phyloP scores from a whole-genome alignment of 805 yeast genomes.

The Wickerhamomyces queroliae region DNA sequence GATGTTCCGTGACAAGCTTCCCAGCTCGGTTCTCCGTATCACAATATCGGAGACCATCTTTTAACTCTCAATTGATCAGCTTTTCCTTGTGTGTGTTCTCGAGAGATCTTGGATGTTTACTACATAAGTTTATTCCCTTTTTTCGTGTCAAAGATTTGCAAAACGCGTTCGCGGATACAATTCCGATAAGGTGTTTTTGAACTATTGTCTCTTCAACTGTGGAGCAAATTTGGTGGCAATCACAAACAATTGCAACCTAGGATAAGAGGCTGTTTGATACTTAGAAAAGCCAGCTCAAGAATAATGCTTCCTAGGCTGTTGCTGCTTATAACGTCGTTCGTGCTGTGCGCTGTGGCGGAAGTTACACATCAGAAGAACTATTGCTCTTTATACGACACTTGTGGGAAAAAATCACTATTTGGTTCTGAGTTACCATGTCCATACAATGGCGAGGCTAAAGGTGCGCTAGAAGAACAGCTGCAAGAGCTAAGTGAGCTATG shows the following conservation, averaged over 20 bases:
- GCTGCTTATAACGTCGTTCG: not conserved
- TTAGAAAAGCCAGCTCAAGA: too few relatives aligned
- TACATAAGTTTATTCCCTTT: too few relatives aligned
- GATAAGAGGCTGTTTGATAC: not conserved
- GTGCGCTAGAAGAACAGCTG: constrained; percentile 31
- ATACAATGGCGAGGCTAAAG: constrained; percentile 47
- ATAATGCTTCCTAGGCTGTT: too few relatives aligned
- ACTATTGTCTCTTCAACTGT: too few relatives aligned
- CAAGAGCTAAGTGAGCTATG: constrained; percentile 53
- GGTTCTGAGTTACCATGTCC: constrained; percentile 82
- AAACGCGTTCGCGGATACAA: not conserved
- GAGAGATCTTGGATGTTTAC: too few relatives aligned
- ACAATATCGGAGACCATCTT: constrained; percentile 6
- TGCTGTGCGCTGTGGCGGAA: not conserved
- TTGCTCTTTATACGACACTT: constrained; percentile 36
- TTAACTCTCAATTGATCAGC: not conserved
- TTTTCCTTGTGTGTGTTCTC: not conserved
- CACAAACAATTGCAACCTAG: too few relatives aligned
- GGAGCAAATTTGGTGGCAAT: too few relatives aligned
- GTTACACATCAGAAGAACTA: constrained; percentile 2
- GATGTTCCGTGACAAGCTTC: constrained; percentile 5
- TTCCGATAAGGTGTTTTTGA: not conserved
- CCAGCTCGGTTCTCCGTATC: constrained; percentile 15
- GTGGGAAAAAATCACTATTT: constrained; percentile 78
- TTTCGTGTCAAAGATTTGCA: not conserved